Conservation (phyloP, 768 basidiomycete genomes). For the Kwoniella dendrophila region DNA sequence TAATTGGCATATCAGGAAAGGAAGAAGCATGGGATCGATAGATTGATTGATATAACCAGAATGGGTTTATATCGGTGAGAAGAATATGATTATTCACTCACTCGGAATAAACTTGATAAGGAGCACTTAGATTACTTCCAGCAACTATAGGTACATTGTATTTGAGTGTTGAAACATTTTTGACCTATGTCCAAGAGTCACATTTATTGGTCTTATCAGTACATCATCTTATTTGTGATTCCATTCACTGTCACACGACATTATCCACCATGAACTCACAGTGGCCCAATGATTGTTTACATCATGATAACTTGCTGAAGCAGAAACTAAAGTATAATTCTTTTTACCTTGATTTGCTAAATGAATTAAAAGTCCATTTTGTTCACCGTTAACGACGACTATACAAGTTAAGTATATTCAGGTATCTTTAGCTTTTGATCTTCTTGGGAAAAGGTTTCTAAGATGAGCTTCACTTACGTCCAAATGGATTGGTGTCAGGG, state of each 20-base stretch:
- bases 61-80: too few species aligned
- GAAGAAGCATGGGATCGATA: background rate
- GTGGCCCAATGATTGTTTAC: constrained; percentile 48
- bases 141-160: constrained; percentile 52
- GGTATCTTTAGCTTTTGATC: background rate
- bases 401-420: background rate
- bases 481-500: constrained; percentile 52
- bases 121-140: constrained; percentile 52
- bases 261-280: constrained; percentile 27
- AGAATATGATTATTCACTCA: constrained; percentile 27
- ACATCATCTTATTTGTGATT: background rate
- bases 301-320: constrained; percentile 52
- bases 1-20: background rate
- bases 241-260: constrained; percentile 1
- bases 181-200: constrained; percentile 32
- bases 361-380: constrained; percentile 44
- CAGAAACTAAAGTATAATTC: constrained; percentile 54
- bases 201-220: background rate
- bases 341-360: constrained; percentile 45
- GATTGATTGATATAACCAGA: background rate
- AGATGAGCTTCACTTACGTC: constrained; percentile 38
- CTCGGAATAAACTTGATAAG: constrained; percentile 51
- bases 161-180: constrained; percentile 50
- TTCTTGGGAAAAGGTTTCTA: background rate
- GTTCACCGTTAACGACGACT: constrained; percentile 54